Evolutionary conservation across 2,329 filamentous ascomycete genomes (phyloP), one percentile per base, ranked within the genome.

Genomic region (Lecanoromycetidae sp.): DNA sequence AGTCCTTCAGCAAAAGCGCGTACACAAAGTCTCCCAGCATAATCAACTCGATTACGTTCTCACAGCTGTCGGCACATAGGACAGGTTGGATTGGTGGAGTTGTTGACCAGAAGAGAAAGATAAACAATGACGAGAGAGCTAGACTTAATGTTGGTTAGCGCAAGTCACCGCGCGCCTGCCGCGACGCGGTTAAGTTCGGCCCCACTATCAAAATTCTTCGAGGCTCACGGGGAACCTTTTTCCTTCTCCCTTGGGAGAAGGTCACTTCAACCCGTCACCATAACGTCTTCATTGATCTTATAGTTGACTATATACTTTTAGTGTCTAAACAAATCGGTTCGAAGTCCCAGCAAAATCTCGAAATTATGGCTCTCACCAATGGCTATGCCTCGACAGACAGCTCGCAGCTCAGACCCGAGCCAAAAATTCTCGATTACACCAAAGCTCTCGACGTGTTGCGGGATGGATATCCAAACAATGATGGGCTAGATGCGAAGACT

Each of bases 401-500:
- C 64, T 67, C 61, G 57, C 63, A 64, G 55, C 62, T 72, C 56
- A 52, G 62, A 32, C 61, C 63, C 50, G 63, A 66, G 53, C 67
- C 71, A 57, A 69, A 80, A 66, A 71, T 82, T 62, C 71, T 87
- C 58, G 84, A 93, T 72, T 75, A 75, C 72, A 71, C 74, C 63
- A 82, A 74, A 62, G 91, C 90, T 55, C 70, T 88, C 54, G 82
- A 93, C 61, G 70, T 88, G 56, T 76, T 96, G 65, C 76, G 84
- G 65, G 68, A 67, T 51, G 79, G 90, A 62, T 95, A 94, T 67
- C 64, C 80, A 56, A 74, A 75, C 64, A 75, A 71, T 58, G 91
- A 98, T 78, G 91, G 91, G 51, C 82, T 98, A 59, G 79, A 87
- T 63, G 79, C 93, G 60, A 74, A 87, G 62, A 81, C 87, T 55